Base-by-base conservation (phyloP, 306 rosid genomes). In the Elaeagnus macrophylla region DNA sequence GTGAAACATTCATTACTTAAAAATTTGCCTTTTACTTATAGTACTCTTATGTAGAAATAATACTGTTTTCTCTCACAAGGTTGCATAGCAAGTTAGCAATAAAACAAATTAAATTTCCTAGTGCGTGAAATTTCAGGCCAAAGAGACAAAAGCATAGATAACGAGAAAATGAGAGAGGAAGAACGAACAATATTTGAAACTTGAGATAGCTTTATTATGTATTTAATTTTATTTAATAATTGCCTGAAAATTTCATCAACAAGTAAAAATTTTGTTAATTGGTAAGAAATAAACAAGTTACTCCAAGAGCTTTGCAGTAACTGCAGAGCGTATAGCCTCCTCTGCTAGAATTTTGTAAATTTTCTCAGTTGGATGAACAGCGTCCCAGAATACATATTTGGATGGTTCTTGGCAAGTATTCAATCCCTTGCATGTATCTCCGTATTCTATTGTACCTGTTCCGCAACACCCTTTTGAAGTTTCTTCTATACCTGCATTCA, bases 321-420 rank as follows among this genome's bases (percentile, higher is more conserved):
- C n/a, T n/a, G n/a, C 38, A 39, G 85, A 54, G 11, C 65, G 61
- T 3, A 72, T 12, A 40, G 83, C 85, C 6, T 79, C 67, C 11
- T 77, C 78, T 5, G 83, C 93, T 7, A 86, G 37, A 48, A 83
- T 76, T 69, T 67, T 65, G 58, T 86, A 83, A 85, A 86, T 76
- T 43, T 62, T 67, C 54, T 86, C 49, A 3, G 95, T 76, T 7
- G 93, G 93, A 80, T 86, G 95, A 75, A 86, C 84, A 16, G 88
- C 88, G 57, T 86, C 95, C 95, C 95, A 86, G 72, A 80, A 86
- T 10, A 78, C 69, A 7, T 78, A 86, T 42, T 74, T 70, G 53
- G 57, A n/a, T 32, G 93, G 74, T 58, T 86, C 74, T 8, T 19
- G 25, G 61, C 91, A 86, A 1, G 81, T 80, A 6, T 42, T 48